phyloP scores from a whole-genome alignment of 2,329 filamentous ascomycete genomes.

The Chrysosporium keratinophilum region DNA sequence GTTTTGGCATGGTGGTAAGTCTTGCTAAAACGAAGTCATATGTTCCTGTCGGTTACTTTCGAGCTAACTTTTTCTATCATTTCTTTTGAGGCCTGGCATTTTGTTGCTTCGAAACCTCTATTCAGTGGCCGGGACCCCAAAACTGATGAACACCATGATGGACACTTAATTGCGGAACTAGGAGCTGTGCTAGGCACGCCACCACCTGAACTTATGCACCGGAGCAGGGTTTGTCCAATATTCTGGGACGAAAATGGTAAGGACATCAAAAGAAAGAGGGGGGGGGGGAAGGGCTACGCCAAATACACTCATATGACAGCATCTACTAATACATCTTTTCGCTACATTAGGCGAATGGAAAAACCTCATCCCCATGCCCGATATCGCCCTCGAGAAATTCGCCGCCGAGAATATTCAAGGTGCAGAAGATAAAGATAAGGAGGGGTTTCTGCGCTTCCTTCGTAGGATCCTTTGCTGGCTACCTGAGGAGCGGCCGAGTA shows the following conservation, averaged over 20 bases:
- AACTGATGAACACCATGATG: constrained; percentile 7
- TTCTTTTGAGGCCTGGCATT: constrained; percentile 9
- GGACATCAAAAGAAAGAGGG: too few species aligned
- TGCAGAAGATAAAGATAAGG: constrained; percentile 21
- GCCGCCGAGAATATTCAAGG: too few species aligned
- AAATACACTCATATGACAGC: too few species aligned
- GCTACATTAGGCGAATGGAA: constrained; percentile 2
- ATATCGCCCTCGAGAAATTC: constrained; percentile 4
- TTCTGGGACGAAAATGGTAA: constrained; percentile 22
- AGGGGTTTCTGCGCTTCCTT: constrained; percentile 25
- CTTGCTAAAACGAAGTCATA: too few species aligned
- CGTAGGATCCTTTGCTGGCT: constrained; percentile 26
- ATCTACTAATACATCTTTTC: constrained; percentile 1
- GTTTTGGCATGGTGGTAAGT: constrained; percentile 19
- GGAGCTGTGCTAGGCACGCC: constrained; percentile 15
- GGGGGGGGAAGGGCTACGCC: too few species aligned
- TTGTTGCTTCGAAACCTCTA: not conserved
- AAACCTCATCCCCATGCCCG: constrained; percentile 13
- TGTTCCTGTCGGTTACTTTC: too few species aligned
- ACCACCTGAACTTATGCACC: constrained; percentile 14
- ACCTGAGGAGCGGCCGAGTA: constrained; percentile 25
- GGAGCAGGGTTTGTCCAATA: constrained; percentile 15
- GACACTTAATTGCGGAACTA: constrained; percentile 20
- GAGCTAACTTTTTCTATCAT: too few species aligned
- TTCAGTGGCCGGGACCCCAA: constrained; percentile 2